Conservation (phyloP, 1,139 yeast genomes). For the Geotrichum fermentans region DNA sequence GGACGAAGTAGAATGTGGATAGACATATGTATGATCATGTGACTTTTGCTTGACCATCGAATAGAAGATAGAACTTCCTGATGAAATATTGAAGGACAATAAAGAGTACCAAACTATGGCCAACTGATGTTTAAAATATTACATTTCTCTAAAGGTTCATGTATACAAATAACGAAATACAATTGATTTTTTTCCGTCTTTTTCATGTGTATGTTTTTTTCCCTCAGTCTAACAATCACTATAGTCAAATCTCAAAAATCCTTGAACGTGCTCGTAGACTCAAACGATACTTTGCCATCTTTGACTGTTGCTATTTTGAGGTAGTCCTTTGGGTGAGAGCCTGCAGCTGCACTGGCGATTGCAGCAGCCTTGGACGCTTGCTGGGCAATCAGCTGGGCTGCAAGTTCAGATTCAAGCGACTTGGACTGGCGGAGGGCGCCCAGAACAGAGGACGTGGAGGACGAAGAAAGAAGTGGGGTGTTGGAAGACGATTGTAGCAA, state of each 20-base stretch:
- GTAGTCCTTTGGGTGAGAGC: conserved; percentile 28
- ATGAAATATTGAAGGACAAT: too few relatives aligned
- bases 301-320: conserved; percentile 29
- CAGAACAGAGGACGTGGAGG: not conserved
- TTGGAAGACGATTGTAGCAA: conserved; percentile 19
- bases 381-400: conserved; percentile 21
- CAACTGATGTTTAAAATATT: too few relatives aligned
- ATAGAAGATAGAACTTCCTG: too few relatives aligned
- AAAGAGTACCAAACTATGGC: too few relatives aligned
- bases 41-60: too few relatives aligned
- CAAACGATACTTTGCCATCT: conserved; percentile 29
- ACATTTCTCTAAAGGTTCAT: too few relatives aligned
- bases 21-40: too few relatives aligned
- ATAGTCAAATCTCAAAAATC: conserved; percentile 19
- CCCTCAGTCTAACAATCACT: too few relatives aligned
- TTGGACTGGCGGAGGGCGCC: not conserved
- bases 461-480: not conserved
- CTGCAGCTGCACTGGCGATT: conserved; percentile 21
- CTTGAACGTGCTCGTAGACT: conserved; percentile 21
- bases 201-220: too few relatives aligned
- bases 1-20: too few relatives aligned
- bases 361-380: conserved; percentile 4
- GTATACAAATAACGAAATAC: too few relatives aligned
- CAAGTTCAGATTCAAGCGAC: conserved; percentile 23
- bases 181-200: not conserved